These are phyloP conservation scores for Guyanaporus albipodus DNA, from an alignment of 768 basidiomycete genomes.

Conservation along the genomic window DNA sequence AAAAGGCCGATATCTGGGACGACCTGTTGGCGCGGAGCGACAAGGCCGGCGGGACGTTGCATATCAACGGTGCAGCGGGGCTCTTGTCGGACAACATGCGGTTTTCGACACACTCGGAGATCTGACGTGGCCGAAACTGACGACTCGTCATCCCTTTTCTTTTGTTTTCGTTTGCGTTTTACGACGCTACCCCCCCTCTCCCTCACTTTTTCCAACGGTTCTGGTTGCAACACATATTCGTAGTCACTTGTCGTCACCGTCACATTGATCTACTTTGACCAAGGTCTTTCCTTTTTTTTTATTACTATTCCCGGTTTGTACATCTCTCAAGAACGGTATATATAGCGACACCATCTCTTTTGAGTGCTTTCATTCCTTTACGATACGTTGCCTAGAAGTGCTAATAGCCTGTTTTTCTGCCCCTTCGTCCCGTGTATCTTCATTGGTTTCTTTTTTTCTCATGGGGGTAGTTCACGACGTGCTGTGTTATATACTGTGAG, in stretches of 20 bases:
- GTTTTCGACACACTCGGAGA: constrained; percentile 33
- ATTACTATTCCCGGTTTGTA: not conserved
- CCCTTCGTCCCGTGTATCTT: too few species aligned
- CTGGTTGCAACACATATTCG: not conserved
- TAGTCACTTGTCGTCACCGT: not conserved
- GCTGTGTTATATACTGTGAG: not conserved
- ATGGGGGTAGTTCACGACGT: not conserved
- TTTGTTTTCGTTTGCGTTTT: not conserved
- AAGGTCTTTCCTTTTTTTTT: not conserved
- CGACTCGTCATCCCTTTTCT: too few species aligned
- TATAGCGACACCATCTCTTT: constrained; percentile 4
- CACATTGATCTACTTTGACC: constrained; percentile 1
- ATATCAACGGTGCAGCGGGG: constrained; percentile 37
- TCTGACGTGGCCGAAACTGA: not conserved
- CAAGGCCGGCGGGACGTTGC: constrained; percentile 70
- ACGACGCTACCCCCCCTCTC: not conserved
- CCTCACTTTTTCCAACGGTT: not conserved
- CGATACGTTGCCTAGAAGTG: too few species aligned
- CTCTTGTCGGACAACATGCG: constrained; percentile 43
- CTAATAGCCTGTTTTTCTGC: too few species aligned
- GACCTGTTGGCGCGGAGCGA: constrained; percentile 63
- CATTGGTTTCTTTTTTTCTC: not conserved
- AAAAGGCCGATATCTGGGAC: constrained; percentile 72
- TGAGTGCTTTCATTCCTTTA: not conserved
- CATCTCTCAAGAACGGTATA: constrained; percentile 8